Conservation (phyloP, 2,329 filamentous ascomycete genomes). For the Colletotrichum truncatum region DNA sequence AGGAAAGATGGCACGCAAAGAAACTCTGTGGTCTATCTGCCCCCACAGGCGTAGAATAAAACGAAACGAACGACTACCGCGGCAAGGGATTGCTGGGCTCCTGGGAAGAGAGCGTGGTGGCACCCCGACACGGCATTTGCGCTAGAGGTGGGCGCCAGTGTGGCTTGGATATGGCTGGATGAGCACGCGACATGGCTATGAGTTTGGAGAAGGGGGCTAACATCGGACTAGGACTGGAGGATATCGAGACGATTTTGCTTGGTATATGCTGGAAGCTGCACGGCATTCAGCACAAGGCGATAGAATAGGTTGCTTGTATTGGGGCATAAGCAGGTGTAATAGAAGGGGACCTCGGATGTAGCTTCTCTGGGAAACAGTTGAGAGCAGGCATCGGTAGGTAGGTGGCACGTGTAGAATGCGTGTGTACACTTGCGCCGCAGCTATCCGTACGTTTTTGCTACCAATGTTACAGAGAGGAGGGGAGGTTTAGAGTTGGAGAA, state of each 20-base stretch:
- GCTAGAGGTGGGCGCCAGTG: too few species aligned
- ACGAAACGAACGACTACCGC: not conserved
- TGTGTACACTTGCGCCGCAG: too few species aligned
- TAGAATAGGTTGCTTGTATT: too few species aligned
- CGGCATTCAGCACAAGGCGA: too few species aligned
- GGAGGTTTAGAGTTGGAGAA: slow-evolving; percentile 9
- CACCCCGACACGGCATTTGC: not conserved
- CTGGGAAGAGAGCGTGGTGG: not conserved
- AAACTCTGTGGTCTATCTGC: not conserved
- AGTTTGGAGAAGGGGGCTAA: not conserved
- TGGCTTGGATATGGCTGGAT: not conserved
- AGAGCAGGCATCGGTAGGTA: too few species aligned
- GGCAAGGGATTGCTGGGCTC: not conserved
- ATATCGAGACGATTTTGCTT: too few species aligned
- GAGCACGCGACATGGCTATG: slow-evolving; percentile 14
- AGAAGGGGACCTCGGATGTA: too few species aligned
- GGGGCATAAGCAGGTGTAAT: too few species aligned
- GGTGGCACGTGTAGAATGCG: too few species aligned
- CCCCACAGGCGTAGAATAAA: not conserved
- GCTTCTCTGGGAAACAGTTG: too few species aligned
- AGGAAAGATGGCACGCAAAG: not conserved
- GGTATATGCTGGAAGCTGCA: too few species aligned
- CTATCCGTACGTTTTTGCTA: not conserved
- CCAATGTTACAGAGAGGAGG: not conserved
- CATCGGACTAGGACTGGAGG: too few species aligned